A percentile compares a stretch with the other conserved stretches of the same genome.
Evolutionary conservation across 495 filamentous ascomycete species (phyloP).

Genomic region (Halenospora varia): DNA sequence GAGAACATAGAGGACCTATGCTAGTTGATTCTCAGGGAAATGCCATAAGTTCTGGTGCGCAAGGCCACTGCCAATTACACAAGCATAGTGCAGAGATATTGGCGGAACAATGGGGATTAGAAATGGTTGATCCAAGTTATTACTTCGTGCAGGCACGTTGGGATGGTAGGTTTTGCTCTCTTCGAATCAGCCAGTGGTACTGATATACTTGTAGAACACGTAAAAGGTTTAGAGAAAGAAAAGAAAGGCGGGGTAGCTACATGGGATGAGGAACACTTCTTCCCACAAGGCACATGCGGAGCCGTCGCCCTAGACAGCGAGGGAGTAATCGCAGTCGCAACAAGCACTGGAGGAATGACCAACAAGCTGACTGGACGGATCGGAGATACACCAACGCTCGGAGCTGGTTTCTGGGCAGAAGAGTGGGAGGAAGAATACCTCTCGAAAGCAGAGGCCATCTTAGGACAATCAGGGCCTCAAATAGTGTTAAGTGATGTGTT

Average conservation of each 20-base stretch:
- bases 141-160: slow-evolving; percentile 77
- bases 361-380: slow-evolving; percentile 85
- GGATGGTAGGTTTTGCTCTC: slow-evolving; percentile 38
- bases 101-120: slow-evolving; percentile 62
- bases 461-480: slow-evolving; percentile 26
- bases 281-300: slow-evolving; percentile 81
- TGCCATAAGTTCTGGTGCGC: slow-evolving; percentile 27
- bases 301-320: slow-evolving; percentile 68
- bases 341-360: slow-evolving; percentile 83
- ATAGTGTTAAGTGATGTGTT: slow-evolving; percentile 38
- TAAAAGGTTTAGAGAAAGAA: slow-evolving; percentile 56
- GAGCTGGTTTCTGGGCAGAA: slow-evolving; percentile 44
- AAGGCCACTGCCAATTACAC: slow-evolving; percentile 66
- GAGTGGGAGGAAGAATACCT: slow-evolving; percentile 21
- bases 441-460: slow-evolving; percentile 10
- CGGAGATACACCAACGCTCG: slow-evolving; percentile 83
- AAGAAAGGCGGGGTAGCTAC: slow-evolving; percentile 29
- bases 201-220: slow-evolving; percentile 50
- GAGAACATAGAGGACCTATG: slow-evolving; percentile 24
- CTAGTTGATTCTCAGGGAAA: background rate
- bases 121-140: slow-evolving; percentile 61
- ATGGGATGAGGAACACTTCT: slow-evolving; percentile 53
- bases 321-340: slow-evolving; percentile 73
- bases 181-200: background rate
- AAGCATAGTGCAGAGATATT: slow-evolving; percentile 63